These are phyloP conservation scores for Trichoderma arundinaceum DNA, from an alignment of 2,329 filamentous ascomycete species.

Conservation along the genomic window DNA sequence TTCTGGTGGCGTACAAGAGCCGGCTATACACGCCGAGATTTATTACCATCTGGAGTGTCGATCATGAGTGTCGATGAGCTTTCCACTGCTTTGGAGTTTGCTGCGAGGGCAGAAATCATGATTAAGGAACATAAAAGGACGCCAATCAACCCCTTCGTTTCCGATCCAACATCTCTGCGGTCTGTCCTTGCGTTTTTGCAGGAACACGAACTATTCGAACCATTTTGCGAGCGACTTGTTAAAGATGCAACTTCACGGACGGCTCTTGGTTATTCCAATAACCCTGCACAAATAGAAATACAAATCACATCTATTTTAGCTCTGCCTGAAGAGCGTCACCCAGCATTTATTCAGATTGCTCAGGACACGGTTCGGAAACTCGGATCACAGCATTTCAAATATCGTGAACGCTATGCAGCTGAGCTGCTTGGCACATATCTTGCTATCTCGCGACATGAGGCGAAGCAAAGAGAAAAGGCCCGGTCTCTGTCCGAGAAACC, in stretches of 20 bases:
- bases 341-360: slow-evolving; percentile 32
- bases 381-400: slow-evolving; percentile 33
- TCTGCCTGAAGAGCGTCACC: slow-evolving; percentile 32
- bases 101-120: slow-evolving; percentile 32
- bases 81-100: slow-evolving; percentile 35
- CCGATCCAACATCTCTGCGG: slow-evolving; percentile 30
- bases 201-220: slow-evolving; percentile 33
- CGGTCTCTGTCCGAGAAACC: slow-evolving; percentile 2
- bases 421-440: slow-evolving; percentile 38
- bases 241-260: slow-evolving; percentile 21
- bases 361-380: slow-evolving; percentile 30
- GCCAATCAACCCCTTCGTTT: slow-evolving; percentile 30
- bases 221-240: slow-evolving; percentile 27
- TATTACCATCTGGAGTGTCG: slow-evolving; percentile 4
- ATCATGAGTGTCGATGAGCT: slow-evolving; percentile 31
- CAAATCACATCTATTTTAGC: slow-evolving; percentile 30
- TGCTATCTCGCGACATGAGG: slow-evolving; percentile 2
- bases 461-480: neutral
- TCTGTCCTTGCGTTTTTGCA: slow-evolving; percentile 33
- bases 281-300: slow-evolving; percentile 29
- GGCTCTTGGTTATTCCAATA: slow-evolving; percentile 23
- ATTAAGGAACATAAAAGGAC: slow-evolving; percentile 24
- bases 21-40: slow-evolving; percentile 46
- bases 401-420: slow-evolving; percentile 36
- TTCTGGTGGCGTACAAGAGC: slow-evolving; percentile 54